These are phyloP conservation scores for Vaccinium darrowii DNA, from an alignment of 148 eudicot genomes.

Conservation along the genomic window DNA sequence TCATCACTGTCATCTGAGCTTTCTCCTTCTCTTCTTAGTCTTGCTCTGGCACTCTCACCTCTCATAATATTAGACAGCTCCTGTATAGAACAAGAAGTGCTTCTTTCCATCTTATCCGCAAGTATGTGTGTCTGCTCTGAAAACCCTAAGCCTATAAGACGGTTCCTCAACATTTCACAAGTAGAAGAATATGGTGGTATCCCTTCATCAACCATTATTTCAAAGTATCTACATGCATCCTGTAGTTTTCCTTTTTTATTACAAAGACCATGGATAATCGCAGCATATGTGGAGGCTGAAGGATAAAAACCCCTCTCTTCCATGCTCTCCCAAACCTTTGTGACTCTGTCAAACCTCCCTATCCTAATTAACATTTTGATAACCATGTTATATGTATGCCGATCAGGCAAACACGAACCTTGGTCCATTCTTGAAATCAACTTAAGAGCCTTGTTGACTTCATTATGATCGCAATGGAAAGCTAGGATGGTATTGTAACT, in stretches of 20 bases:
- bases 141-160: slow-evolving; percentile 54
- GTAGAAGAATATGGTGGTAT: slow-evolving; percentile 70
- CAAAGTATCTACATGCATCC: slow-evolving; percentile 72
- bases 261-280: slow-evolving; percentile 76
- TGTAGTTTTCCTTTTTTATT: slow-evolving; percentile 75
- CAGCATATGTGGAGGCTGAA: slow-evolving; percentile 69
- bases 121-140: slow-evolving; percentile 42
- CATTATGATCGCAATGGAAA: slow-evolving; percentile 60
- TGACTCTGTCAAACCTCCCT: slow-evolving; percentile 67
- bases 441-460: slow-evolving; percentile 59
- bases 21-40: slow-evolving; percentile 32
- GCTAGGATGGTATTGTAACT: slow-evolving; percentile 68
- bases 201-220: slow-evolving; percentile 87
- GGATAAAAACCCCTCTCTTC: slow-evolving; percentile 53
- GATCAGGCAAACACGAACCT: slow-evolving; percentile 50
- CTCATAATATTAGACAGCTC: slow-evolving; percentile 57
- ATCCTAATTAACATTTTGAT: slow-evolving; percentile 67
- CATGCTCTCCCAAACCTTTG: slow-evolving; percentile 63
- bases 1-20: slow-evolving; percentile 54
- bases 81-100: slow-evolving; percentile 58
- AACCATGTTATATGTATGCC: slow-evolving; percentile 75
- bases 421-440: slow-evolving; percentile 61
- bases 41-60: slow-evolving; percentile 45
- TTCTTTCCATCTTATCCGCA: slow-evolving; percentile 75
- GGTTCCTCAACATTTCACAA: slow-evolving; percentile 59